Conservation (phyloP, 768 basidiomycete genomes). For the Pulveroboletus ravenelii region DNA sequence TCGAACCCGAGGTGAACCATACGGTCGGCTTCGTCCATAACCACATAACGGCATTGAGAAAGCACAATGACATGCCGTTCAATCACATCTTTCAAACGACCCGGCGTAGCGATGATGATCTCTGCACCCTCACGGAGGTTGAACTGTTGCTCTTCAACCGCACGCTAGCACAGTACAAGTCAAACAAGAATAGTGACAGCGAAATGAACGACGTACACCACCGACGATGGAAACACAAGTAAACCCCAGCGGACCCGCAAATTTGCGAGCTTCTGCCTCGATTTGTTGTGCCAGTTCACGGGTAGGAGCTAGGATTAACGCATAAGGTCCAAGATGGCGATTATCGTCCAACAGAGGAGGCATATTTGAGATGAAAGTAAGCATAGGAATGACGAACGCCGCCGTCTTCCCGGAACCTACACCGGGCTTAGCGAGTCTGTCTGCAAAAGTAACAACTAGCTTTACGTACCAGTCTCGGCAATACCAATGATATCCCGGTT, state of each 20-base stretch:
- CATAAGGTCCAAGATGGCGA: conserved; percentile 89
- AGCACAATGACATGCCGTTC: conserved; percentile 94
- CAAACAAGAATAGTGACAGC: conserved; percentile 3
- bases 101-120: conserved; percentile 97
- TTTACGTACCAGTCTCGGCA: conserved; percentile 83
- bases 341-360: conserved; percentile 89
- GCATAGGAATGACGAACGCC: conserved; percentile 97
- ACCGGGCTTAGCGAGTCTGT: conserved; percentile 1
- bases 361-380: conserved; percentile 85
- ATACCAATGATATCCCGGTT: conserved; percentile 98
- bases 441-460: neutral
- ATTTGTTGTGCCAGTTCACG: conserved; percentile 98
- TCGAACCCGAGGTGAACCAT: conserved; percentile 99
- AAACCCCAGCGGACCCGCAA: conserved; percentile 85
- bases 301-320: conserved; percentile 93
- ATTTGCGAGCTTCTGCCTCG: conserved; percentile 87
- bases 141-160: conserved; percentile 97
- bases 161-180: conserved; percentile 45
- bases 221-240: conserved; percentile 97
- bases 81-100: conserved; percentile 96
- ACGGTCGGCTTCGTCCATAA: conserved; percentile 99
- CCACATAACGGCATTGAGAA: conserved; percentile 95
- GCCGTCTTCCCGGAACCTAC: conserved; percentile 98
- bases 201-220: conserved; percentile 50
- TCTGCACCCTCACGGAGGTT: conserved; percentile 97